Base-by-base conservation (phyloP, 495 filamentous ascomycete genomes). In the Penicillium pulvis region DNA sequence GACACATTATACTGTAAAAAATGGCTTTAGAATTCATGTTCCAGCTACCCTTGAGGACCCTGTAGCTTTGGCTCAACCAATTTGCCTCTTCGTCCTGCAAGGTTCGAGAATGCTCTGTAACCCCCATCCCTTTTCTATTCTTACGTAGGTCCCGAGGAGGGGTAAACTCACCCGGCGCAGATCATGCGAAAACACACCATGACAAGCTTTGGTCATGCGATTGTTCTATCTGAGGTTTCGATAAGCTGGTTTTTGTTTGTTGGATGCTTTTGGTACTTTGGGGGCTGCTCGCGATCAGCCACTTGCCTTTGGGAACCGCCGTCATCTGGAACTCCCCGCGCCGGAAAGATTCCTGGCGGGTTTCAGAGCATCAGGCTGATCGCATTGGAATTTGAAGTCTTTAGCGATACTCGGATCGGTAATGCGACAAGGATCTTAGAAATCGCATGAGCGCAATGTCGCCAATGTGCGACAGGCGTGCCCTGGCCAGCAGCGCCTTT, bases 121-220 rank as follows among this genome's bases (percentile, higher is more conserved):
- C 45, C 57, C 51, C 57, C 36, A 60, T 47, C 60, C 57, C 57
- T 43, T 48, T 59, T 24, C 49, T 55, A 41, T 51, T 62, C 59
- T 65, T 62, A 66, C 56, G 58, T 59, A 60, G 64, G 51, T 63
- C 60, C 65, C 61, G 62, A 70, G 64, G 67, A 70, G 67, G 64
- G 64, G 67, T 70, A 70, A 63, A 65, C 56, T 58, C 58, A 61
- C 59, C 43, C 51, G 58, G 51, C 44, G 67, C 64, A 70, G 62
- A 70, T 70, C 64, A 65, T 65, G 64, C 59, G 61, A 67, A 67
- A 59, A 70, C 61, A 65, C 53, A 52, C 64, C 51, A 49, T 64
- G 53, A 64, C 43, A 28, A 56, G 23, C 23, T n/a, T 57, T 42
- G 30, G 57, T 69, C 66, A 69, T 69, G 66, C 66, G 61, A 64